Percentiles rank a stretch among this genome's conserved stretches.
phyloP scores from a whole-genome alignment of 2,329 filamentous ascomycete genomes.

The Penicillium sumatraense region DNA sequence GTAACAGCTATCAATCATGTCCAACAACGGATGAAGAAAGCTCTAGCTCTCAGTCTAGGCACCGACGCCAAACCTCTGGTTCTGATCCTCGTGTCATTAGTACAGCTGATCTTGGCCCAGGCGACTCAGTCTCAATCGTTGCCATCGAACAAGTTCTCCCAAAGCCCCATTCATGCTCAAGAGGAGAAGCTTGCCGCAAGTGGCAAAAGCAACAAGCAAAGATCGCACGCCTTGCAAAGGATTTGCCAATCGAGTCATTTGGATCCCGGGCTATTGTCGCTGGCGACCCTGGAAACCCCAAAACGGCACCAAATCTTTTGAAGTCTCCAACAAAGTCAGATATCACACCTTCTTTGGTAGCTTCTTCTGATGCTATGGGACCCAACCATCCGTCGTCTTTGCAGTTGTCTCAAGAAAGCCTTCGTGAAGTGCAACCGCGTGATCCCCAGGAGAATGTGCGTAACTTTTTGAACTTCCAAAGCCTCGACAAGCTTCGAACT shows the following conservation, averaged over 20 bases:
- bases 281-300: constrained; percentile 77
- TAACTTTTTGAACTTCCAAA: constrained; percentile 88
- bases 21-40: constrained; percentile 2
- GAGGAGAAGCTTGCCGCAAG: constrained; percentile 83
- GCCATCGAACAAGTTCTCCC: constrained; percentile 89
- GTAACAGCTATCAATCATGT: background rate
- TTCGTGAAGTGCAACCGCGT: constrained; percentile 70
- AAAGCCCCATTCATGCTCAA: constrained; percentile 80
- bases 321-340: constrained; percentile 73
- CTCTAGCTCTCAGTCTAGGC: constrained; percentile 13
- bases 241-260: constrained; percentile 75
- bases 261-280: constrained; percentile 69
- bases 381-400: constrained; percentile 66
- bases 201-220: constrained; percentile 80
- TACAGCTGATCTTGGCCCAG: constrained; percentile 54
- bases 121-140: constrained; percentile 87
- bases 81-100: background rate
- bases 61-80: constrained; percentile 22
- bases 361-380: constrained; percentile 88
- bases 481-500: constrained; percentile 44
- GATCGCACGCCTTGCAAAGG: constrained; percentile 73
- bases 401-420: constrained; percentile 69
- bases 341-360: constrained; percentile 78
- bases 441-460: constrained; percentile 93
- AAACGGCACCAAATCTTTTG: constrained; percentile 61